These are phyloP conservation scores for Sphagnum magellanicum DNA, from an alignment of 228 moss, liverwort and hornwort species.

Conservation along the genomic window DNA sequence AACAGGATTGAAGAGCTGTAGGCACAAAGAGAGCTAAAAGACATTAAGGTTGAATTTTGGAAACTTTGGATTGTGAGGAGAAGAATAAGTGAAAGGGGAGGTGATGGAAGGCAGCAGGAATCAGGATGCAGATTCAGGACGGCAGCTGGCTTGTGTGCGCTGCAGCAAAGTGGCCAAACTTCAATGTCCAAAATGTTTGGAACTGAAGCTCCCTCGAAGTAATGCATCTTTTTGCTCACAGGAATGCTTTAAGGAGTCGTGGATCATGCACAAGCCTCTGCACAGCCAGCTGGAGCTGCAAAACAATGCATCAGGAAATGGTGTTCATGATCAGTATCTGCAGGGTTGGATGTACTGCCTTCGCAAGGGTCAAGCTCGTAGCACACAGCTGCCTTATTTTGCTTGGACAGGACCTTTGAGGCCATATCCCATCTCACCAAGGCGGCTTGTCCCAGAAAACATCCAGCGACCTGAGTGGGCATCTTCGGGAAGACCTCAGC, in stretches of 20 bases:
- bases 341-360: slow-evolving; percentile 89
- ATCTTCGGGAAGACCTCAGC: slow-evolving; percentile 47
- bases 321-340: slow-evolving; percentile 51
- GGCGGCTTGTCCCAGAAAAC: slow-evolving; percentile 73
- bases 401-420: slow-evolving; percentile 82
- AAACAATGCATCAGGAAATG: slow-evolving; percentile 14
- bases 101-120: slow-evolving; percentile 19
- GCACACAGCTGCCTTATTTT: slow-evolving; percentile 42
- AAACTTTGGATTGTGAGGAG: not conserved
- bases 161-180: slow-evolving; percentile 90
- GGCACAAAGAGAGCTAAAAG: too few relatives aligned
- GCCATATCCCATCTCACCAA: slow-evolving; percentile 84
- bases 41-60: not conserved
- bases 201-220: slow-evolving; percentile 81
- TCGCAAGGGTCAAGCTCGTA: slow-evolving; percentile 83
- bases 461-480: slow-evolving; percentile 96
- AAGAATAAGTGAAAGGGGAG: not conserved
- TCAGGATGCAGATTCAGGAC: slow-evolving; percentile 18
- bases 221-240: slow-evolving; percentile 97
- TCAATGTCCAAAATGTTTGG: slow-evolving; percentile 93
- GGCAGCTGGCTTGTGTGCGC: slow-evolving; percentile 52
- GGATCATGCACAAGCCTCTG: slow-evolving; percentile 74
- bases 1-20: too few relatives aligned
- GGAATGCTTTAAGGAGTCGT: slow-evolving; percentile 89
- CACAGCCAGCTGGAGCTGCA: slow-evolving; percentile 36